These are phyloP conservation scores for Podila clonocystis DNA, from an alignment of 192 early-diverging fungal genomes.

Conservation along the genomic window DNA sequence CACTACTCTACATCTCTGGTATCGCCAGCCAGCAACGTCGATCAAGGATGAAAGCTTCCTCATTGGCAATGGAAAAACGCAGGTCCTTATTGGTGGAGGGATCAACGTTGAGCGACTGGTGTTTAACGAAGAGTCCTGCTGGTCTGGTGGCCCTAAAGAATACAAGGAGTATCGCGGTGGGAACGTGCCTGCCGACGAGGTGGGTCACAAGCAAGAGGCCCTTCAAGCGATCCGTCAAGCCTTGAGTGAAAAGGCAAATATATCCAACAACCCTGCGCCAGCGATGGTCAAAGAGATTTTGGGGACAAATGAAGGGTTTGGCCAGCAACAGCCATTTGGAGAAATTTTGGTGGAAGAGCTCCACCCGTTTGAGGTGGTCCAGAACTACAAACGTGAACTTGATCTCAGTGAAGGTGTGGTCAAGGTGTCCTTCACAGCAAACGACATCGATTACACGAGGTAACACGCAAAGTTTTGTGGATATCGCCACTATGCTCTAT, in stretches of 20 bases:
- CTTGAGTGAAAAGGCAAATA: slow-evolving; percentile 17
- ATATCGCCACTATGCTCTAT: neutral
- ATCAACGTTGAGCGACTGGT: slow-evolving; percentile 35
- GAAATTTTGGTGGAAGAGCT: slow-evolving; percentile 35
- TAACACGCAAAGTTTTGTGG: neutral
- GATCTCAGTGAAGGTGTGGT: slow-evolving; percentile 24
- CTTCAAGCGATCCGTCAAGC: slow-evolving; percentile 3
- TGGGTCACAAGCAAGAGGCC: slow-evolving; percentile 6
- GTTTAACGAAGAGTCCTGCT: slow-evolving; percentile 25
- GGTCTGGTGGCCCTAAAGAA: slow-evolving; percentile 39
- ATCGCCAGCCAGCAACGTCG: slow-evolving; percentile 12
- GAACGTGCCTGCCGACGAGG: slow-evolving; percentile 18
- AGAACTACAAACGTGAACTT: slow-evolving; percentile 19
- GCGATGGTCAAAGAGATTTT: slow-evolving; percentile 8
- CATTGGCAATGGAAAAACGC: slow-evolving; percentile 31
- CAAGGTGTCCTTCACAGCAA: slow-evolving; percentile 9
- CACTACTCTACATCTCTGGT: slow-evolving; percentile 32
- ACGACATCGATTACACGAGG: slow-evolving; percentile 25
- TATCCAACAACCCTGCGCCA: neutral
- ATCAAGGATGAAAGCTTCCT: slow-evolving; percentile 15
- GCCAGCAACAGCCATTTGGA: slow-evolving; percentile 26
- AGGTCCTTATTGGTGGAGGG: slow-evolving; percentile 22
- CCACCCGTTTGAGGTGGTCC: slow-evolving; percentile 20
- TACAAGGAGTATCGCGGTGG: slow-evolving; percentile 27
- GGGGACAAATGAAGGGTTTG: slow-evolving; percentile 36